Percentiles rank a stretch among this genome's conserved stretches.
Conservation (phyloP, 176 grass and related monocot genomes). For the Ensete ventricosum region DNA sequence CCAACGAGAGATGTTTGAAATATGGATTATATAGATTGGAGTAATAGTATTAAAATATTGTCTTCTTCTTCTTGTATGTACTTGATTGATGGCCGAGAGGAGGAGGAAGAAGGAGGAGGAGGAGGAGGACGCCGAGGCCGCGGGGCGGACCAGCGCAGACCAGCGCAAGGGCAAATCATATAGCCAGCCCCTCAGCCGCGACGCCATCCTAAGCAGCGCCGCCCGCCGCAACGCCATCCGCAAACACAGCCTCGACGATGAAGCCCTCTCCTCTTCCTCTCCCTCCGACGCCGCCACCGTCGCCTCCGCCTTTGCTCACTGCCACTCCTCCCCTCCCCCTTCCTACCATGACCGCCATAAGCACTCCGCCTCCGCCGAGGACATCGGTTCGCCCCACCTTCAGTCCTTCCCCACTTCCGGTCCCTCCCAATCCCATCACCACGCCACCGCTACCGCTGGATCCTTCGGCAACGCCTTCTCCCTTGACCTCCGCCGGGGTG, state of each 20-base stretch:
- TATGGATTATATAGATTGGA: too few species aligned
- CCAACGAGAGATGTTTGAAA: too few species aligned
- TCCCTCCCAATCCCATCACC: not conserved
- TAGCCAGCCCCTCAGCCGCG: conserved; percentile 64
- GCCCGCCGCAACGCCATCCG: conserved; percentile 27
- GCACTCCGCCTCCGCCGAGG: too few species aligned
- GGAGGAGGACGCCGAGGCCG: not conserved
- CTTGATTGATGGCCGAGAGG: conserved; percentile 4
- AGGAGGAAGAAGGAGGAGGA: not conserved
- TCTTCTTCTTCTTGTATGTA: too few species aligned
- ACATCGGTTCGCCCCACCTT: too few species aligned
- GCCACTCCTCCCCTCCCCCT: not conserved
- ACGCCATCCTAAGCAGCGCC: conserved; percentile 28
- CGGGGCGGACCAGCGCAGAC: not conserved
- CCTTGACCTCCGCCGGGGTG: conserved; percentile 11
- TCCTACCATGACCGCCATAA: not conserved
- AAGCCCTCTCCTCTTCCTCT: conserved; percentile 25
- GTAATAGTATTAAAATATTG: too few species aligned
- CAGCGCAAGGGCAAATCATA: conserved; percentile 61
- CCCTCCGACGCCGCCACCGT: not conserved
- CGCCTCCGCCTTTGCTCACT: not conserved
- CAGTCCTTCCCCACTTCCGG: not conserved
- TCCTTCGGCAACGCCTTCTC: not conserved
- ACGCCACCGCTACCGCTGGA: not conserved
- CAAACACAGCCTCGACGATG: conserved; percentile 6